Evolutionary conservation across 2,329 filamentous ascomycete genomes (phyloP), one percentile per base, ranked within the genome.

Genomic region (Hawksworthiomyces lignivorus): DNA sequence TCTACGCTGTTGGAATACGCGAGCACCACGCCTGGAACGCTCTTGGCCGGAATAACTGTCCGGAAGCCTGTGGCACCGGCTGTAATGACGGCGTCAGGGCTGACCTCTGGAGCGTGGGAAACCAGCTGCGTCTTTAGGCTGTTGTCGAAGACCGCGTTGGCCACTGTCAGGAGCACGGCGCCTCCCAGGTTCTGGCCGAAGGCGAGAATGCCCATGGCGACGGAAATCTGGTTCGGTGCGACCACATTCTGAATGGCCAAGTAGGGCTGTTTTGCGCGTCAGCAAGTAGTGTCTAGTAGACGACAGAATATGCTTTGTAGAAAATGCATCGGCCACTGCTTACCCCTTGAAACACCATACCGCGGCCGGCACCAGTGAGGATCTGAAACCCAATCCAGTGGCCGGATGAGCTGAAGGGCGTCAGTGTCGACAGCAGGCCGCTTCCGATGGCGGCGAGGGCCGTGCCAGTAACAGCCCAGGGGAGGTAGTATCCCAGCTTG

Each of bases 151-250:
- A 75, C 64, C 41, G 70, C 69, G 51, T 75, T 67, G 1, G 68
- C 71, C 18, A 75, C 62, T 0, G 62, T 62, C 17, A 73, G 62
- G 32, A 67, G 62, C 31, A 76, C 56, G 2, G 72, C 68, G 4
- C 69, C 69, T 11, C 71, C 70, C 1, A 76, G 59, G 3, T 62
- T 63, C 36, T 75, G 68, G 54, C 69, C 70, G 54, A 76, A 73
- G 48, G 70, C 62, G n/a, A 64, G 54, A 21, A 65, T 56, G 10
- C 58, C 58, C 26, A 49, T 48, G 21, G 48, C 49, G 33, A 55
- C 47, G 19, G 50, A 49, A 5, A 50, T 47, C 22, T 55, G 48
- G 19, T 45, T 40, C 41, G 41, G 52, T 17, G 47, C 48, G 14
- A 52, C 45, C 29, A 52, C 49, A 31, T 51, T 50, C 37, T 57